Conservation (phyloP, 129 eudicot genomes). For the Arctium minus region DNA sequence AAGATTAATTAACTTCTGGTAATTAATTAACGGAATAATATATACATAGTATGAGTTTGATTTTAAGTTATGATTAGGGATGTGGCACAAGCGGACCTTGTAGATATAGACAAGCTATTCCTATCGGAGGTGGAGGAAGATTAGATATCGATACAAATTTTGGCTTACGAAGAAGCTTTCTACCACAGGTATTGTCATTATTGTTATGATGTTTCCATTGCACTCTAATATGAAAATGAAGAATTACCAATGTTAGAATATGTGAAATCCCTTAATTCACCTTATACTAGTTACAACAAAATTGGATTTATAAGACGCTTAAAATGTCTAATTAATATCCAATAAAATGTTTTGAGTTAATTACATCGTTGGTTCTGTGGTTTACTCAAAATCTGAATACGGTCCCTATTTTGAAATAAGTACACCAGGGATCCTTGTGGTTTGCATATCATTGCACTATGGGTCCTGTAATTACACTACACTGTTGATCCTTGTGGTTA, state of each 20-base stretch:
- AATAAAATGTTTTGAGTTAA: too few species aligned
- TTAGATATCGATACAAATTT: conserved; percentile 69
- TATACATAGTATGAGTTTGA: not conserved
- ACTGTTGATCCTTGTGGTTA: too few species aligned
- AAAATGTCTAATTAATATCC: too few species aligned
- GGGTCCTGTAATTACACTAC: too few species aligned
- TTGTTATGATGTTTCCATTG: not conserved
- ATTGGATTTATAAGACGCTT: too few species aligned
- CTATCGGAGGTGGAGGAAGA: conserved; percentile 60
- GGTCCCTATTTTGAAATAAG: too few species aligned
- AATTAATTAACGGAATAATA: not conserved
- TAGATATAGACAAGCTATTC: conserved; percentile 86
- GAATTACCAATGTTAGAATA: not conserved
- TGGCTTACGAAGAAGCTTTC: conserved; percentile 70
- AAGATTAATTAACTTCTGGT: not conserved
- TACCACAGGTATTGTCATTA: conserved; percentile 62
- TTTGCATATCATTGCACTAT: too few species aligned
- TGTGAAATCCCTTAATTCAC: not conserved
- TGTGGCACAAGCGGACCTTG: conserved; percentile 66
- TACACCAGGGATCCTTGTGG: too few species aligned
- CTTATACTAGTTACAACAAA: too few species aligned
- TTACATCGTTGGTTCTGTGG: too few species aligned
- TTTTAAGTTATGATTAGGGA: conserved; percentile 35
- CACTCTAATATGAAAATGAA: too few species aligned
- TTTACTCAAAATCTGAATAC: too few species aligned